Evolutionary conservation across 257 asterid genomes (phyloP).

Genomic region (Oldenlandia corymbosa): DNA sequence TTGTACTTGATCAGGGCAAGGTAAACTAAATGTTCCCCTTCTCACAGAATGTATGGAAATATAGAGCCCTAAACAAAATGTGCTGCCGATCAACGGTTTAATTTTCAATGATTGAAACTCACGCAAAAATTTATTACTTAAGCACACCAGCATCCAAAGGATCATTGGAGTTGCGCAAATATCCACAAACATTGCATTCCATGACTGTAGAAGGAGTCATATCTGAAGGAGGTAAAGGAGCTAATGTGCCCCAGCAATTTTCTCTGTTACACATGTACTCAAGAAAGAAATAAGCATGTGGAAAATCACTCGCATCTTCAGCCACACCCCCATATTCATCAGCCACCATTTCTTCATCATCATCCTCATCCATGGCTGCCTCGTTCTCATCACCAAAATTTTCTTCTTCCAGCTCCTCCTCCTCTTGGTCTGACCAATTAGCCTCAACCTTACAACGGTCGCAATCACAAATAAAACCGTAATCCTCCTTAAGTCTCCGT

Average conservation of each 20-base stretch:
- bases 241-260: slow-evolving; percentile 86
- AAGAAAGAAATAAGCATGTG: slow-evolving; percentile 80
- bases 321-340: slow-evolving; percentile 26
- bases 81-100: too few relatives aligned
- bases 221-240: slow-evolving; percentile 65
- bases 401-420: slow-evolving; percentile 37
- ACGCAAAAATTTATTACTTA: slow-evolving; percentile 14
- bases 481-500: slow-evolving; percentile 70
- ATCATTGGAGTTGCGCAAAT: slow-evolving; percentile 44
- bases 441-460: slow-evolving; percentile 96
- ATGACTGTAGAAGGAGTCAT: slow-evolving; percentile 35
- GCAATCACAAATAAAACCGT: slow-evolving; percentile 72
- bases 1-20: background rate
- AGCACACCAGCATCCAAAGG: slow-evolving; percentile 19
- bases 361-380: slow-evolving; percentile 51
- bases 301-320: slow-evolving; percentile 48
- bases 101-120: background rate
- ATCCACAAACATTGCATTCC: slow-evolving; percentile 92
- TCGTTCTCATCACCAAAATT: slow-evolving; percentile 16
- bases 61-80: background rate
- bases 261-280: slow-evolving; percentile 73
- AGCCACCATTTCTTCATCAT: slow-evolving; percentile 26
- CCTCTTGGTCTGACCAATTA: slow-evolving; percentile 80
- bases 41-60: background rate
- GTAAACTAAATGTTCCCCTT: background rate